Evolutionary conservation across 176 grass and related monocot species (phyloP).

Genomic region (Coix lacrymajobi): DNA sequence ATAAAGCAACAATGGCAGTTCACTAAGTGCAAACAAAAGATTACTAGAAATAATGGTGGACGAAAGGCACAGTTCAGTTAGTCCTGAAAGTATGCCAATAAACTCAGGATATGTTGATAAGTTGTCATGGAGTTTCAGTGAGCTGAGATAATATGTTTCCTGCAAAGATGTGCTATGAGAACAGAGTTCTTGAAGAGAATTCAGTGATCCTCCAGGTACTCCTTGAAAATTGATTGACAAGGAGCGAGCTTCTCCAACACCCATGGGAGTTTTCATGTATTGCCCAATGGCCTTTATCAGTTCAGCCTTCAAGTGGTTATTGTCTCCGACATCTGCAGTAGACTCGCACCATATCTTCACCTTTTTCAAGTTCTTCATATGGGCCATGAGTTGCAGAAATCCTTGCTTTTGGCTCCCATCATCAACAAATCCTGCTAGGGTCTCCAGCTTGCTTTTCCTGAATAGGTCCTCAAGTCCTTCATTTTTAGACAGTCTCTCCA

Average conservation of each 20-base stretch:
- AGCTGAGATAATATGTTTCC: conserved; percentile 13
- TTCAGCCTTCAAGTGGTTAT: not conserved
- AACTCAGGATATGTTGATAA: not conserved
- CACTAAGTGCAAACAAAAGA: not conserved
- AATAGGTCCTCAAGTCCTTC: not conserved
- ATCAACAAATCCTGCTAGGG: not conserved
- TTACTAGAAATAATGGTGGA: not conserved
- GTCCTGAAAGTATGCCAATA: not conserved
- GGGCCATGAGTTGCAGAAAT: not conserved
- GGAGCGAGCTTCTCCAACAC: not conserved
- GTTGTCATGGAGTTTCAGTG: conserved; percentile 7
- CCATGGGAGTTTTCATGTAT: not conserved
- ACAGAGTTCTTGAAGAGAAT: not conserved
- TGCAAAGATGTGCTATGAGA: not conserved
- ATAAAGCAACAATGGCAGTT: not conserved
- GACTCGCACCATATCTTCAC: conserved; percentile 1
- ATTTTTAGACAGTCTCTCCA: not conserved
- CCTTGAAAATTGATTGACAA: not conserved
- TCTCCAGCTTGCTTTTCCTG: not conserved
- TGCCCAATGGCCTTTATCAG: not conserved
- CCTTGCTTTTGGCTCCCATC: not conserved
- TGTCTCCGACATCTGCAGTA: not conserved
- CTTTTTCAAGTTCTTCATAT: conserved; percentile 7
- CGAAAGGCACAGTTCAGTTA: not conserved
- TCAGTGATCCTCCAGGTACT: not conserved